Conservation (phyloP, 2,329 filamentous ascomycete species). For the Penicillium italicum region DNA sequence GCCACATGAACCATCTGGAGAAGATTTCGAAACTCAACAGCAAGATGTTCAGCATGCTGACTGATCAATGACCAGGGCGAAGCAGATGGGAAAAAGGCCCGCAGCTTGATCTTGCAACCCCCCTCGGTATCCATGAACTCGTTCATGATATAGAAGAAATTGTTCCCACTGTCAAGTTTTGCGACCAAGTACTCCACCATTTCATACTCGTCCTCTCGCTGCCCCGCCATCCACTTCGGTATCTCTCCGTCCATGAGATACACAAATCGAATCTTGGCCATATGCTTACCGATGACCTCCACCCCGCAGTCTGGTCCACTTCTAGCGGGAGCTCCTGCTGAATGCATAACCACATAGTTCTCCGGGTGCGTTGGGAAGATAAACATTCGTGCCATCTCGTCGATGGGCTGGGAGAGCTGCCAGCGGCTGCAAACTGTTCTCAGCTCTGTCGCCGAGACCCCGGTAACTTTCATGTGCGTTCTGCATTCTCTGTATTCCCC, state of each 20-base stretch:
- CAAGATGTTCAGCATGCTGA: constrained; percentile 4
- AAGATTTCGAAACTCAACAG: constrained; percentile 5
- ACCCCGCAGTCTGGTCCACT: background rate
- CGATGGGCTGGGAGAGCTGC: background rate
- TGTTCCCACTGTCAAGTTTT: constrained; percentile 1
- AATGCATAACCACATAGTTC: constrained; percentile 4
- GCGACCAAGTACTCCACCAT: constrained; percentile 1
- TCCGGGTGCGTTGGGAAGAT: constrained; percentile 5
- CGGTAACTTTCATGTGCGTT: background rate
- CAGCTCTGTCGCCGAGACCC: constrained; percentile 1
- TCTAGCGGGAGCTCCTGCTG: background rate
- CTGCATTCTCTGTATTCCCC: background rate
- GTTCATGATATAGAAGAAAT: constrained; percentile 7
- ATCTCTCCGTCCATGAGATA: background rate
- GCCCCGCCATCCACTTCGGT: background rate
- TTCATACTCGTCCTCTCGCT: background rate
- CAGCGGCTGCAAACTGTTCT: background rate
- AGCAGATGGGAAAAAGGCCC: constrained; percentile 3
- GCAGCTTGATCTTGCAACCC: constrained; percentile 6
- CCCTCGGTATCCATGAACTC: constrained; percentile 2
- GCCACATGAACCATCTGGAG: constrained; percentile 1
- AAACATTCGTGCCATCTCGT: background rate
- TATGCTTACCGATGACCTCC: constrained; percentile 6
- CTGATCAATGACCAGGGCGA: background rate
- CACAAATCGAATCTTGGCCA: constrained; percentile 2